A percentile compares a stretch with the other conserved stretches of the same genome.
phyloP scores from a whole-genome alignment of 2,329 filamentous ascomycete genomes.

The Lasiodiplodia citricola region DNA sequence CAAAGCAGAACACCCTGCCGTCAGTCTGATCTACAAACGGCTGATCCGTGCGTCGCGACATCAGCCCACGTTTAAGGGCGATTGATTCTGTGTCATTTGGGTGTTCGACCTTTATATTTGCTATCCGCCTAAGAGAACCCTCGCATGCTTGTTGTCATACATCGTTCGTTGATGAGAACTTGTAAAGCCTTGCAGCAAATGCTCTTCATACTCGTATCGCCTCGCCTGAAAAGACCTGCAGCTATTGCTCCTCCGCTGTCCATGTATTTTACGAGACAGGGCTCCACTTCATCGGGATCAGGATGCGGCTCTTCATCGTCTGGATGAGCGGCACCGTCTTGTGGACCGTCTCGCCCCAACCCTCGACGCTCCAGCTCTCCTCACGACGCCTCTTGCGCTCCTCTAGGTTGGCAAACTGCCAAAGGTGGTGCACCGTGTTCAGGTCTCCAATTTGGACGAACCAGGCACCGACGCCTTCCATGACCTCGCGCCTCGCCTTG shows the following conservation, averaged over 20 bases:
- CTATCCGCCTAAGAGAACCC: slow-evolving; percentile 4
- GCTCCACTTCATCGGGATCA: slow-evolving; percentile 96
- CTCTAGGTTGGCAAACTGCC: slow-evolving; percentile 97
- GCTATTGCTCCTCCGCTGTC: neutral
- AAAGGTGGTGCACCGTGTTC: slow-evolving; percentile 96
- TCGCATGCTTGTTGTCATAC: slow-evolving; percentile 12
- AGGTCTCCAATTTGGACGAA: slow-evolving; percentile 98
- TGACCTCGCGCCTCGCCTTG: slow-evolving; percentile 89
- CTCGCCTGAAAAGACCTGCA: neutral
- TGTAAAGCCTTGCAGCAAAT: slow-evolving; percentile 1
- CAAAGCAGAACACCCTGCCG: neutral
- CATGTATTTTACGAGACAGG: slow-evolving; percentile 55
- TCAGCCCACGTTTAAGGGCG: neutral
- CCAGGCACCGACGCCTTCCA: slow-evolving; percentile 98
- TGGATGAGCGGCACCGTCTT: slow-evolving; percentile 98
- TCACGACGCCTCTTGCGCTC: slow-evolving; percentile 89
- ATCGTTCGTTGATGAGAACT: neutral
- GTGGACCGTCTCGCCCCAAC: slow-evolving; percentile 97
- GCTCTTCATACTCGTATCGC: neutral
- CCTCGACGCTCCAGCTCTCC: slow-evolving; percentile 92
- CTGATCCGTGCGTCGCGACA: slow-evolving; percentile 10
- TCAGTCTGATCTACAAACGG: neutral
- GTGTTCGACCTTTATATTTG: slow-evolving; percentile 9
- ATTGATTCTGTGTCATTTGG: neutral
- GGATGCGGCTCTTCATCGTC: slow-evolving; percentile 90